Conservation (phyloP, 2,329 filamentous ascomycete genomes). For the Chaetomiaceae sp. region DNA sequence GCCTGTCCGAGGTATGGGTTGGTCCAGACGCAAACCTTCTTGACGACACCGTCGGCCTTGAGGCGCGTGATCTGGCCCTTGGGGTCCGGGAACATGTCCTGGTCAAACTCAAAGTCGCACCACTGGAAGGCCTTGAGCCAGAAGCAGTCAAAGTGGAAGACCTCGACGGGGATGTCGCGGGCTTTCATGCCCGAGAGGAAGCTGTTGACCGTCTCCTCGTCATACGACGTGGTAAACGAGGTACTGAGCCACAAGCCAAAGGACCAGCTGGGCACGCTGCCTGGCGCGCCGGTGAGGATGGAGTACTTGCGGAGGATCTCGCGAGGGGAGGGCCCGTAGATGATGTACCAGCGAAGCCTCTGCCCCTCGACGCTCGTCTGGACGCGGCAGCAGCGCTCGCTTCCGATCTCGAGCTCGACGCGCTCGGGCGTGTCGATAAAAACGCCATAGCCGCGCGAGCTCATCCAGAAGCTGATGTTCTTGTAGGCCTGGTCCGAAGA, state of each 20-base stretch:
- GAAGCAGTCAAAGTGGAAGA: constrained; percentile 75
- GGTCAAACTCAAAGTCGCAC: constrained; percentile 70
- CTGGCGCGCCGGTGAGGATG: constrained; percentile 61
- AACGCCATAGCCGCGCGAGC: constrained; percentile 69
- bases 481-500: constrained; percentile 69
- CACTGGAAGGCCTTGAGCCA: constrained; percentile 73
- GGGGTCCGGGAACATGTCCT: constrained; percentile 64
- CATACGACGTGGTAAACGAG: constrained; percentile 69
- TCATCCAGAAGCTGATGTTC: constrained; percentile 66
- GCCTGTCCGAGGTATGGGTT: constrained; percentile 71
- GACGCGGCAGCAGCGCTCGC: constrained; percentile 65
- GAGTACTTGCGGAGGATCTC: constrained; percentile 66
- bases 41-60: constrained; percentile 56
- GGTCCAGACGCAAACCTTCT: constrained; percentile 70
- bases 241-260: constrained; percentile 75
- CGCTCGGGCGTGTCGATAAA: constrained; percentile 68
- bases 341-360: constrained; percentile 68
- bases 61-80: constrained; percentile 59
- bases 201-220: constrained; percentile 61
- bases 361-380: constrained; percentile 67
- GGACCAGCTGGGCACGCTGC: constrained; percentile 66
- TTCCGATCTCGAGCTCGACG: constrained; percentile 69
- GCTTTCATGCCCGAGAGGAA: constrained; percentile 67
- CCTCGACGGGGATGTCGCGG: constrained; percentile 61
- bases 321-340: constrained; percentile 67